Percentiles rank a stretch among this genome's conserved stretches.
These are phyloP conservation scores for Thraustotheca clavata DNA, from an alignment of 352 stramenopile genomes.

Conservation along the genomic window DNA sequence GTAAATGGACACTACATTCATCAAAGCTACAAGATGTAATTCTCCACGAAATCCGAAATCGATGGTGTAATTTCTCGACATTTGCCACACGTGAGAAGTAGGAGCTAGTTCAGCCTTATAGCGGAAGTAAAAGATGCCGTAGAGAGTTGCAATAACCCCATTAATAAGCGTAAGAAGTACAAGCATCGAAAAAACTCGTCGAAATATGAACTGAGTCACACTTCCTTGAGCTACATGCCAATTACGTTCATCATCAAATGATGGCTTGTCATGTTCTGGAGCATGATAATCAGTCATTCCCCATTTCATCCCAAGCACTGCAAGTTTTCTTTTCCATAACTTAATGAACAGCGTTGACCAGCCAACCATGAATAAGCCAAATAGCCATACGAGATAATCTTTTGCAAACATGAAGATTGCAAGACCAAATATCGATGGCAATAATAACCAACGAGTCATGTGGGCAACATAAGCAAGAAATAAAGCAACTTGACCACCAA, in stretches of 20 bases:
- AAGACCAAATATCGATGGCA: slow-evolving; percentile 86
- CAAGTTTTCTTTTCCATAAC: slow-evolving; percentile 84
- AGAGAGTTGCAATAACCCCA: slow-evolving; percentile 47
- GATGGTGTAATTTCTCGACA: slow-evolving; percentile 62
- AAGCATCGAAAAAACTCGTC: slow-evolving; percentile 64
- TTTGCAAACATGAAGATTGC: slow-evolving; percentile 78
- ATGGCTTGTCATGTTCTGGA: slow-evolving; percentile 52
- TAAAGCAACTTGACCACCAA: slow-evolving; percentile 89
- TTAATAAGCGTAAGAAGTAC: slow-evolving; percentile 65
- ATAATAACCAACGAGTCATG: slow-evolving; percentile 92
- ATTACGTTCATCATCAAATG: slow-evolving; percentile 65
- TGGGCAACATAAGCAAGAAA: slow-evolving; percentile 97
- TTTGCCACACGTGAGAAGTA: slow-evolving; percentile 40
- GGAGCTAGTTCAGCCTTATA: slow-evolving; percentile 51
- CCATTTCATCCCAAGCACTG: slow-evolving; percentile 75
- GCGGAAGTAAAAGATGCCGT: slow-evolving; percentile 67
- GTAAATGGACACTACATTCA: slow-evolving; percentile 83
- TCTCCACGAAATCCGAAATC: slow-evolving; percentile 58
- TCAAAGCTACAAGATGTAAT: slow-evolving; percentile 58
- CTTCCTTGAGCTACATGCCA: neutral
- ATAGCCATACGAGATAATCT: slow-evolving; percentile 59
- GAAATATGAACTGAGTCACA: slow-evolving; percentile 61
- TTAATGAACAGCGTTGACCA: slow-evolving; percentile 87
- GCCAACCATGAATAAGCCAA: slow-evolving; percentile 82
- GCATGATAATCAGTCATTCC: slow-evolving; percentile 70